Conservation (phyloP, 202 grass and related monocot species). For the Schoenoplectus tabernaemontani region DNA sequence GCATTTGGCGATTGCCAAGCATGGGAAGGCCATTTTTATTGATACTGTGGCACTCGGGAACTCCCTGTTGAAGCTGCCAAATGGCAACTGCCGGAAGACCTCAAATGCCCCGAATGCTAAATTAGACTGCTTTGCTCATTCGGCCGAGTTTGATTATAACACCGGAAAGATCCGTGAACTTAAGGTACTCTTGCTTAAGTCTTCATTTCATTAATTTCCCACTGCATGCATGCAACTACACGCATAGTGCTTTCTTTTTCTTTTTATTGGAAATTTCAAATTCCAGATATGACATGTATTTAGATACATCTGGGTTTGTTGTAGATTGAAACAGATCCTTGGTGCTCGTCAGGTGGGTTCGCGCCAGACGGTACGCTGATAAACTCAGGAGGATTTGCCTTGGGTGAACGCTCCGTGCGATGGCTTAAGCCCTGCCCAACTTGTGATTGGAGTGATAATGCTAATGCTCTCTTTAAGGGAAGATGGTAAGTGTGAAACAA, state of each 20-base stretch:
- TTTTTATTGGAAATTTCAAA: not conserved
- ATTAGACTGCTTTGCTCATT: conserved; percentile 71
- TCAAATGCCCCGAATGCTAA: not conserved
- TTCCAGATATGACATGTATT: not conserved
- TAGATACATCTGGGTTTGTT: not conserved
- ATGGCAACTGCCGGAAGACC: conserved; percentile 46
- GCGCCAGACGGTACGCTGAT: conserved; percentile 61
- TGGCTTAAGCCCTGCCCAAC: conserved; percentile 42
- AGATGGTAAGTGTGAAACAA: conserved; percentile 35
- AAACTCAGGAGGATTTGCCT: conserved; percentile 56
- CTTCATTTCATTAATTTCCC: not conserved
- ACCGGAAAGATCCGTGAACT: conserved; percentile 48
- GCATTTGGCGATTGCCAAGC: conserved; percentile 61
- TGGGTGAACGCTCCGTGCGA: conserved; percentile 45
- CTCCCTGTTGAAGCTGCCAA: conserved; percentile 41
- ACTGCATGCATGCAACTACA: not conserved
- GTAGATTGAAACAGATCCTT: conserved; percentile 55
- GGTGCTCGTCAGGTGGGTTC: conserved; percentile 69
- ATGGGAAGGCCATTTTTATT: conserved; percentile 73
- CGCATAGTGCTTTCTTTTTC: not conserved
- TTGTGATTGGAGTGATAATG: conserved; percentile 63
- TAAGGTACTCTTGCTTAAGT: conserved; percentile 30
- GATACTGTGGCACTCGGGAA: conserved; percentile 47
- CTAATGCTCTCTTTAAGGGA: conserved; percentile 36
- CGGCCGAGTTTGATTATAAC: conserved; percentile 68